These are phyloP conservation scores for Trametes sanguinea DNA, from an alignment of 768 basidiomycete genomes.

Conservation along the genomic window DNA sequence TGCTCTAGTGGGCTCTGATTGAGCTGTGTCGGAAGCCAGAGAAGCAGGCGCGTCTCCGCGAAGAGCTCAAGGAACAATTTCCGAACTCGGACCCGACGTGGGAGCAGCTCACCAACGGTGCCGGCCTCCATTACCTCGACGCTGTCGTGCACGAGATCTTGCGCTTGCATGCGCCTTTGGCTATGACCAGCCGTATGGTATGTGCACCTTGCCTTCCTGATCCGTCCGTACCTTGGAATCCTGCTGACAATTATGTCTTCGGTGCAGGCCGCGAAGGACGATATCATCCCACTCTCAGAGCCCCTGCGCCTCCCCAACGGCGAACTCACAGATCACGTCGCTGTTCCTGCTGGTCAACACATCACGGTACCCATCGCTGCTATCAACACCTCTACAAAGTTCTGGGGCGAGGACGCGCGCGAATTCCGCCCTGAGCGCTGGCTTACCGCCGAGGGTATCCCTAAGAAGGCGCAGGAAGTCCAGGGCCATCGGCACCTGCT, in stretches of 20 bases:
- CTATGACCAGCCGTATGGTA: conserved; percentile 41
- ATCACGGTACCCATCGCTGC: conserved; percentile 41
- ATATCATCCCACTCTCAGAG: conserved; percentile 39
- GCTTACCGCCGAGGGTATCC: conserved; percentile 35
- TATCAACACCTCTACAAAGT: conserved; percentile 41
- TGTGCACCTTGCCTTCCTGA: conserved; percentile 31
- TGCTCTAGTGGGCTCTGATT: conserved; percentile 53
- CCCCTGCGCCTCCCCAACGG: conserved; percentile 27
- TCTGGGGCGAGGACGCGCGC: conserved; percentile 50
- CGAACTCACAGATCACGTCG: conserved; percentile 32
- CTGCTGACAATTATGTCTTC: not conserved
- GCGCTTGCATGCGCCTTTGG: conserved; percentile 45
- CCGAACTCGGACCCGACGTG: conserved; percentile 50
- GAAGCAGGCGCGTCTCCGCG: conserved; percentile 49
- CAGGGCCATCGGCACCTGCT: conserved; percentile 43
- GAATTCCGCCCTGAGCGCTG: conserved; percentile 49
- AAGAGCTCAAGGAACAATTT: conserved; percentile 46
- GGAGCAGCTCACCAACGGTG: conserved; percentile 48
- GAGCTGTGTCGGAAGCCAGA: conserved; percentile 50
- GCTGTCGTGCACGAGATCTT: conserved; percentile 49
- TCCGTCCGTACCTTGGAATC: not conserved
- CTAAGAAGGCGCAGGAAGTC: conserved; percentile 35
- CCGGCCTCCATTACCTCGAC: conserved; percentile 54
- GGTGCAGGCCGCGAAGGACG: conserved; percentile 40
- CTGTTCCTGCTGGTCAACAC: conserved; percentile 42